These are phyloP conservation scores for Periconia sp. DNA, from an alignment of 2,329 filamentous ascomycete genomes.

Conservation along the genomic window DNA sequence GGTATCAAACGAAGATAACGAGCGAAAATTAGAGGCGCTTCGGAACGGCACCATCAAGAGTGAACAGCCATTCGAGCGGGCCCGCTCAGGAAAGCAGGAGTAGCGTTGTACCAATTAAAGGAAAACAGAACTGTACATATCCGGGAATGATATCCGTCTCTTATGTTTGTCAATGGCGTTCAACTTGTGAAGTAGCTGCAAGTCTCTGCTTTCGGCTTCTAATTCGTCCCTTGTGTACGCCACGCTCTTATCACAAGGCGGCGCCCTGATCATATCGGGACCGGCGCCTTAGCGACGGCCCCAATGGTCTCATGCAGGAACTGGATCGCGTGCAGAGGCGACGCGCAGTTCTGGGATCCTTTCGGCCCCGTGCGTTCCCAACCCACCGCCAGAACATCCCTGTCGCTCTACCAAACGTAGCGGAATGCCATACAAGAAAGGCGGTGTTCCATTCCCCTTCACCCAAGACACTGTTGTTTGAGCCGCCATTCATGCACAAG, in stretches of 20 bases:
- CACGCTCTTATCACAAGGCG: no score
- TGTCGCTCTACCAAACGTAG: background rate
- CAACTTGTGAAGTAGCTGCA: no score
- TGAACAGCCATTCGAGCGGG: conserved; percentile 36
- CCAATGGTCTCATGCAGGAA: no score
- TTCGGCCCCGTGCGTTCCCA: background rate
- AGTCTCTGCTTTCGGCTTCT: no score
- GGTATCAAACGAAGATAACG: conserved; percentile 62
- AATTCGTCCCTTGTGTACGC: no score
- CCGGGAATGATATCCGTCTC: conserved; percentile 5
- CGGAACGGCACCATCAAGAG: conserved; percentile 38
- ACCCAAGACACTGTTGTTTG: no score
- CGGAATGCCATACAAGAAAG: background rate
- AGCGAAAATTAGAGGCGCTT: conserved; percentile 57
- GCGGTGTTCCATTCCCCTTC: conserved; percentile 3
- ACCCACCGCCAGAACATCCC: conserved; percentile 1
- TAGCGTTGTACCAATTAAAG: conserved; percentile 1
- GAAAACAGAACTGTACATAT: conserved; percentile 6
- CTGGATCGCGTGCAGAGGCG: no score
- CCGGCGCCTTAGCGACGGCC: no score
- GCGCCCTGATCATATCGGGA: no score
- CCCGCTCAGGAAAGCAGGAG: conserved; percentile 3
- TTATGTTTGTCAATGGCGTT: conserved; percentile 7
- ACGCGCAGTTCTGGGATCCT: no score
- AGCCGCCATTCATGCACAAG: no score